Evolutionary conservation across 108 stramenopile genomes (phyloP).

Genomic region (Fistulifera pelliculosa): DNA sequence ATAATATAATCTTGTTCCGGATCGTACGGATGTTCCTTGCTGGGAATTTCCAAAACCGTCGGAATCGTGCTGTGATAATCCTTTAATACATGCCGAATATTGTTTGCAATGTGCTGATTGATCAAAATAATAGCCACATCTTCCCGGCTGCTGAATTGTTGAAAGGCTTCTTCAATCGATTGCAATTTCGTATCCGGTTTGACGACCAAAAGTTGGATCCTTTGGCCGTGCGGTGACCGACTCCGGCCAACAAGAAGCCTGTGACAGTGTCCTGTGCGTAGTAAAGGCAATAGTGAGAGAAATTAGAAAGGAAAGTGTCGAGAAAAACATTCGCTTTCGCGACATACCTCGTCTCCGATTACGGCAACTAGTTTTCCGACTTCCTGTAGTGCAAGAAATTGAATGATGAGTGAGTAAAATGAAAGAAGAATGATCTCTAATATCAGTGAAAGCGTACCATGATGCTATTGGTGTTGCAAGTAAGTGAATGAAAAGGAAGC

Average conservation of each 20-base stretch:
- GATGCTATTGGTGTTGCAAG: too few species aligned
- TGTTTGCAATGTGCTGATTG: conserved; percentile 95
- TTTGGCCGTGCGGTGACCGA: conserved; percentile 93
- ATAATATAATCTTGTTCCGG: conserved; percentile 98
- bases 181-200: conserved; percentile 75
- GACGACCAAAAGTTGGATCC: conserved; percentile 94
- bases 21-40: conserved; percentile 96
- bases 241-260: conserved; percentile 95
- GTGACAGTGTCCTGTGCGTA: conserved; percentile 91
- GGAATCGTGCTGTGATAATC: conserved; percentile 95
- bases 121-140: conserved; percentile 97
- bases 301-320: not conserved
- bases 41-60: conserved; percentile 96
- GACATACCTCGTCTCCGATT: conserved; percentile 85
- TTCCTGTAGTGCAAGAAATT: conserved; percentile 53
- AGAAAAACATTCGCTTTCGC: not conserved
- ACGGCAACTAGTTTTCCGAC: conserved; percentile 88
- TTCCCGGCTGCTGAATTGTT: conserved; percentile 67
- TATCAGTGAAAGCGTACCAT: too few species aligned
- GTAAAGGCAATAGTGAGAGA: not conserved
- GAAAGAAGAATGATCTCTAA: too few species aligned
- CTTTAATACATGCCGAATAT: conserved; percentile 94
- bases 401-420: too few species aligned
- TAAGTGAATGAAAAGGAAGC: too few species aligned
- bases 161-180: conserved; percentile 75